phyloP scores from a whole-genome alignment of 352 stramenopile genomes.

The Nannochloropsis limnetica region DNA sequence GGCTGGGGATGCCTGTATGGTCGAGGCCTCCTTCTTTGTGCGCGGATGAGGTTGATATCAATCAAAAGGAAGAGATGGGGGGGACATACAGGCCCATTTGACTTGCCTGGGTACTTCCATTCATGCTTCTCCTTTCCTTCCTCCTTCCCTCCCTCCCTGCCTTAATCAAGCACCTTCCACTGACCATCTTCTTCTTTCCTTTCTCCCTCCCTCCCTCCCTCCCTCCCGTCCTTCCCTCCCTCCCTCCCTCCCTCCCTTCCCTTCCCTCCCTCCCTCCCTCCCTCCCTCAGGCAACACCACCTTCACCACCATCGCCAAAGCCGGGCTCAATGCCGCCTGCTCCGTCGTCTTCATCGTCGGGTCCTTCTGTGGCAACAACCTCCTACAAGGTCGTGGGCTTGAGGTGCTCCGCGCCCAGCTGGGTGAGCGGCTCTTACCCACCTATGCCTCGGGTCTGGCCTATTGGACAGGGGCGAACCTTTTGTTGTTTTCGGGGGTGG shows the following conservation, averaged over 20 bases:
- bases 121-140: neutral
- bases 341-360: slow-evolving; percentile 4
- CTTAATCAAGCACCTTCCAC: neutral
- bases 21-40: neutral
- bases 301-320: slow-evolving; percentile 24
- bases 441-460: neutral
- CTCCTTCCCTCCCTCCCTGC: too few relatives aligned
- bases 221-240: neutral
- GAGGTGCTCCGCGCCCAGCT: neutral
- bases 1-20: neutral
- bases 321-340: neutral
- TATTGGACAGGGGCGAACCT: slow-evolving; percentile 14
- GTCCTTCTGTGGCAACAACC: slow-evolving; percentile 14
- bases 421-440: neutral
- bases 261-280: neutral
- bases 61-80: neutral
- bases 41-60: neutral
- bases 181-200: neutral
- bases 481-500: slow-evolving; percentile 4
- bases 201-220: neutral
- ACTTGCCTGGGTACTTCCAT: neutral
- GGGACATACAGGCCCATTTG: neutral
- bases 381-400: neutral
- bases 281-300: neutral
- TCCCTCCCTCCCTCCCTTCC: neutral